Conservation (phyloP, 1,139 yeast genomes). For the Hanseniaspora sp. region DNA sequence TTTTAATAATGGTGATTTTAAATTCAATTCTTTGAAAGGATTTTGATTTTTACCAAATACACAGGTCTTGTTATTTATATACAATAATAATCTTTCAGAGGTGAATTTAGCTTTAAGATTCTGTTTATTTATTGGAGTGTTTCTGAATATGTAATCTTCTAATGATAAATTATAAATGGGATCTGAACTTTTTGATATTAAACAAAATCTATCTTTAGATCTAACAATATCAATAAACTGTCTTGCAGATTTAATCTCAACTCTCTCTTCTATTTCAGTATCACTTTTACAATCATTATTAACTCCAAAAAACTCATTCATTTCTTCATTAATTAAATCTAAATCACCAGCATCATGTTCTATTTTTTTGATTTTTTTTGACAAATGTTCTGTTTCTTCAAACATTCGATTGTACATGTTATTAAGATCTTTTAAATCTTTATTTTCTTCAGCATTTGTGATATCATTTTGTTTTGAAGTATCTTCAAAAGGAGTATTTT, state of each 20-base stretch:
- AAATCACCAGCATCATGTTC: constrained; percentile 18
- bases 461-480: not conserved
- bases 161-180: constrained; percentile 73
- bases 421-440: constrained; percentile 7
- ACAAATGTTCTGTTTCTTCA: not conserved
- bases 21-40: constrained; percentile 78
- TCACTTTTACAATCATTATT: not conserved
- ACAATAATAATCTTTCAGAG: constrained; percentile 53
- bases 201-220: constrained; percentile 6
- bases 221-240: not conserved
- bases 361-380: not conserved
- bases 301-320: constrained; percentile 23
- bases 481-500: constrained; percentile 12
- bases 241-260: constrained; percentile 6
- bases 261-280: not conserved
- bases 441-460: not conserved
- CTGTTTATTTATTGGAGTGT: constrained; percentile 38
- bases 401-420: constrained; percentile 9
- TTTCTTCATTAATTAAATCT: constrained; percentile 23
- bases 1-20: constrained; percentile 40
- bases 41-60: constrained; percentile 95
- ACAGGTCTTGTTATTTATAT: constrained; percentile 71
- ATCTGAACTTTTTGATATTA: constrained; percentile 24
- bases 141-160: constrained; percentile 64
- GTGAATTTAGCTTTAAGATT: constrained; percentile 17